Base-by-base conservation (phyloP, 768 basidiomycete genomes). In the Podaxis rugospora region DNA sequence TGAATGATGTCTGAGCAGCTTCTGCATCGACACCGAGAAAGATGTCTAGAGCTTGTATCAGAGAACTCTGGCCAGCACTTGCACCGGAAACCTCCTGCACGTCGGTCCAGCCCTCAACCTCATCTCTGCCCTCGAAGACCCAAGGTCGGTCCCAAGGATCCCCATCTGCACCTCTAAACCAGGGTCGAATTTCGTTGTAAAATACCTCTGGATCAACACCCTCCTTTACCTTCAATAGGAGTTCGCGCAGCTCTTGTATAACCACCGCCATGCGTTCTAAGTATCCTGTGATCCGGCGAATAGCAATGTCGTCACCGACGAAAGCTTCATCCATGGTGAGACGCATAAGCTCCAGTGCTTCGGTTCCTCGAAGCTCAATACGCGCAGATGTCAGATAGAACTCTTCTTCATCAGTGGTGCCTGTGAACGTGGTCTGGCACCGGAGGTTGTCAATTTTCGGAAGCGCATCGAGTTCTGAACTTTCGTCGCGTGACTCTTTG, bases 311-410 rank as follows among this genome's bases (percentile, higher is more conserved):
- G 67, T 91, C 87, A 25, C 83, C 82, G 42, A 95, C 83, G 78
- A 94, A 95, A 28, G 87, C 80, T 71, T 96, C 95, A 75, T 96
- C 93, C 81, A 95, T 87, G 1, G 85, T 90, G 2, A 80, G 75
- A 1, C 89, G 84, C 91, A 97, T 95, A 55, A 95, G 77, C 40
- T 86, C 80, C n/a, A 98, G 84, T 0, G 89, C 92, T 54, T 88
- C 84, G 1, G 90, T 92, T 11, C 94, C 95, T 25, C 84, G 82
- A 16, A 96, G 80, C 71, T 98, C 95, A 67, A 95, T 92, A 1
- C 90, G 84, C 1, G 92, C 86, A 0, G 93, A 94, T 49, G 87
- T 81, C 51, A 96, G 80, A 75, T 92, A 97, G 68, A 98, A 98
- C 63, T 92, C 90, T 55, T 84, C 81, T 71, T 98, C 95, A 68